phyloP scores from a whole-genome alignment of 1,284 basidiomycete genomes.

The Meira nashicola region DNA sequence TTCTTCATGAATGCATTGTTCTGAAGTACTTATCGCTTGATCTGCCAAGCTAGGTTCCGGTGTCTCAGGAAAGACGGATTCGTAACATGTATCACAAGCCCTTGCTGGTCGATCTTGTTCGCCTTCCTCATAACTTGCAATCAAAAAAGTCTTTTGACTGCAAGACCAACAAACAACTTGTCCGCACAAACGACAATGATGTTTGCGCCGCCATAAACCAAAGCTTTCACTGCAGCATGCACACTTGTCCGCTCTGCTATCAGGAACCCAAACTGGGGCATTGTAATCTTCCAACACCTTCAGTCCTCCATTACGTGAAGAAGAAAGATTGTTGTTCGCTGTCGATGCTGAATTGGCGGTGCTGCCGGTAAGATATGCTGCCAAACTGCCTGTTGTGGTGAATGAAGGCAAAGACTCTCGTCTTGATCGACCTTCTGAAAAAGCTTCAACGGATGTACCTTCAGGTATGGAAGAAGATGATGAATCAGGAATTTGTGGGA shows the following conservation, averaged over 20 bases:
- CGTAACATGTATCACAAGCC: slow-evolving; percentile 78
- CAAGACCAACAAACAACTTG: slow-evolving; percentile 77
- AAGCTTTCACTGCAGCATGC: slow-evolving; percentile 76
- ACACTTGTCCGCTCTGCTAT: slow-evolving; percentile 71
- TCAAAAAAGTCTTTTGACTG: slow-evolving; percentile 49
- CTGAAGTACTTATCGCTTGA: too few relatives aligned
- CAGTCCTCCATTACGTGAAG: not conserved
- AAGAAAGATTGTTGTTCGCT: not conserved
- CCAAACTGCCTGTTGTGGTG: not conserved
- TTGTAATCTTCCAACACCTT: slow-evolving; percentile 74
- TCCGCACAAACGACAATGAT: slow-evolving; percentile 86
- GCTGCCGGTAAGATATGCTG: slow-evolving; percentile 17
- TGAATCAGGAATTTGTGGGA: not conserved
- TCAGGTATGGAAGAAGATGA: slow-evolving; percentile 7
- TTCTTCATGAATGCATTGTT: too few relatives aligned
- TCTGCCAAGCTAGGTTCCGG: not conserved
- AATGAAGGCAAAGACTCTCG: not conserved
- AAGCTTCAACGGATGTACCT: not conserved
- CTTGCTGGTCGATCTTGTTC: slow-evolving; percentile 63
- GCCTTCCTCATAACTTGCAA: slow-evolving; percentile 42
- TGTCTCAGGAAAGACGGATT: slow-evolving; percentile 65
- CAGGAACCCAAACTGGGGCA: slow-evolving; percentile 87
- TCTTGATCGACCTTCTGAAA: not conserved
- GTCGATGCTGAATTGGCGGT: not conserved
- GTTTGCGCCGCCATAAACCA: slow-evolving; percentile 73